phyloP scores from a whole-genome alignment of 1,284 basidiomycete species.

The Leccinum subatratum region DNA sequence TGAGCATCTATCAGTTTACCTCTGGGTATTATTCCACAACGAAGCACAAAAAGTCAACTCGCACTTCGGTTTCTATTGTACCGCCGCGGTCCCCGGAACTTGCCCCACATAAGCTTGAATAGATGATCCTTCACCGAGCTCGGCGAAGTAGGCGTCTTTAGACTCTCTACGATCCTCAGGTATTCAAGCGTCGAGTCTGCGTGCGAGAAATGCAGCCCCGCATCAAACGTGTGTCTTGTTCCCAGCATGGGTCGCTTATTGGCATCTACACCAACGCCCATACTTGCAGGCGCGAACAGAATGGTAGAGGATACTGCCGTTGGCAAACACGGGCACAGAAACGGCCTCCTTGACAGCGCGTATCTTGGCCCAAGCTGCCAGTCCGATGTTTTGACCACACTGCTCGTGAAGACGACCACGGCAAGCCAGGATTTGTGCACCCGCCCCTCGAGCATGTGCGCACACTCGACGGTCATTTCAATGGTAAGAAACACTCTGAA shows the following conservation, averaged over 20 bases:
- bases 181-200: conserved; percentile 80
- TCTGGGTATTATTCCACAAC: too few relatives aligned
- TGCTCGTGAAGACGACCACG: conserved; percentile 91
- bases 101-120: conserved; percentile 55
- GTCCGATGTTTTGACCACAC: conserved; percentile 76
- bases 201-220: conserved; percentile 55
- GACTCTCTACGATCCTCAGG: conserved; percentile 69
- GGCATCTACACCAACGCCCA: not conserved
- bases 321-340: conserved; percentile 90
- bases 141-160: conserved; percentile 69
- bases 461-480: conserved; percentile 89
- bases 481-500: conserved; percentile 87
- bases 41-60: too few relatives aligned
- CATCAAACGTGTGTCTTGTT: conserved; percentile 25
- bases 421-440: conserved; percentile 92
- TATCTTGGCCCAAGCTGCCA: conserved; percentile 86
- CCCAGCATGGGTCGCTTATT: not conserved
- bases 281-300: conserved; percentile 47
- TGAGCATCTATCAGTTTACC: too few relatives aligned
- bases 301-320: conserved; percentile 91
- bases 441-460: conserved; percentile 93
- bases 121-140: conserved; percentile 88
- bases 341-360: conserved; percentile 83
- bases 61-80: too few relatives aligned
- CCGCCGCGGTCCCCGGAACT: too few relatives aligned